Conservation (phyloP, 352 stramenopile species). For the Phytophthora hybrid region DNA sequence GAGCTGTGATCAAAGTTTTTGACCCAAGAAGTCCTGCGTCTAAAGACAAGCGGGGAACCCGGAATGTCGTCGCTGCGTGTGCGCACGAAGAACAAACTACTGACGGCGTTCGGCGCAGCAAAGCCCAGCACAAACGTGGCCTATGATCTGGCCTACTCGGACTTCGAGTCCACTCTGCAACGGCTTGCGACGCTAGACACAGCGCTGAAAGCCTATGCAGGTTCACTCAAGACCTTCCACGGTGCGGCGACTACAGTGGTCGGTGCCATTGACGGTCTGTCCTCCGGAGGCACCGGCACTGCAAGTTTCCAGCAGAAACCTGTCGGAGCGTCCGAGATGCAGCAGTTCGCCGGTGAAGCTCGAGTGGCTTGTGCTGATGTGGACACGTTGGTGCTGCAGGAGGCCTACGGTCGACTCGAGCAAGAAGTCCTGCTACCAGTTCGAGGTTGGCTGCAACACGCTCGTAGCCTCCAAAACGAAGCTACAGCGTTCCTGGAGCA, state of each 20-base stretch:
- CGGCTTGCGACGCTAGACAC: constrained; percentile 56
- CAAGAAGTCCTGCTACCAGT: constrained; percentile 67
- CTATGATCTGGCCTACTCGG: constrained; percentile 66
- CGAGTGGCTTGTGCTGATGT: constrained; percentile 67
- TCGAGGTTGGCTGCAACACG: constrained; percentile 65
- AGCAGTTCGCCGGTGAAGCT: constrained; percentile 65
- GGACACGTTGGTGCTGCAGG: constrained; percentile 64
- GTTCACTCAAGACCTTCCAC: constrained; percentile 70
- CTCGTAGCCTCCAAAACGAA: constrained; percentile 53
- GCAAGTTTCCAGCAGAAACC: constrained; percentile 34
- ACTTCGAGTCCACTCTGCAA: constrained; percentile 71
- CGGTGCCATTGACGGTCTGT: constrained; percentile 55
- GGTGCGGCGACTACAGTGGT: constrained; percentile 62
- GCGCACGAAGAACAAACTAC: constrained; percentile 81
- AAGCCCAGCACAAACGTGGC: constrained; percentile 86
- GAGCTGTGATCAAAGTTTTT: neutral
- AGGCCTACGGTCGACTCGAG: constrained; percentile 63
- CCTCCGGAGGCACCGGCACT: constrained; percentile 37
- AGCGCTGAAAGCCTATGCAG: constrained; percentile 64
- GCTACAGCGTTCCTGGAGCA: constrained; percentile 63
- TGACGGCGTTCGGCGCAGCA: constrained; percentile 67
- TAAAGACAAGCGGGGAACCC: neutral
- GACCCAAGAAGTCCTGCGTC: neutral
- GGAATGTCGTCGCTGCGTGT: constrained; percentile 82
- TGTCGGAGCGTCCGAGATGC: constrained; percentile 65